These are phyloP conservation scores for Trichoderma endophyticum DNA, from an alignment of 2,329 filamentous ascomycete species.

Conservation along the genomic window DNA sequence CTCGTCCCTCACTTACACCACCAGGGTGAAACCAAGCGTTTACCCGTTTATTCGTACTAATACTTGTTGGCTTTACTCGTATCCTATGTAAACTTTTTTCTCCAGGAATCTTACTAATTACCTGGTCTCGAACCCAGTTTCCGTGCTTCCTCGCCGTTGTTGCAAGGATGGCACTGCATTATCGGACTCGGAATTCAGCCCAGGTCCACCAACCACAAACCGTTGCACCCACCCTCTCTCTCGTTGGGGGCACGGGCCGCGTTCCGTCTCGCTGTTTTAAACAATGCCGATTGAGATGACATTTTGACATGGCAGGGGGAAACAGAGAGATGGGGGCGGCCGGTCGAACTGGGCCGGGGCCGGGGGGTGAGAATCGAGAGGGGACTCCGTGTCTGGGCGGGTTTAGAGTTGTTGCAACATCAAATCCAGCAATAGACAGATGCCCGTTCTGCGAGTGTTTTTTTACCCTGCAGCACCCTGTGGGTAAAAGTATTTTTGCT, in stretches of 20 bases:
- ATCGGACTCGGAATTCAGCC: not conserved
- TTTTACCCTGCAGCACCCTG: not conserved
- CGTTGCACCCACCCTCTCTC: not conserved
- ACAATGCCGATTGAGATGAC: not conserved
- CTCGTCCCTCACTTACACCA: not conserved
- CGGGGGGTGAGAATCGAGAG: not conserved
- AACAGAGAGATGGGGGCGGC: not conserved
- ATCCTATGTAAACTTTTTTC: not conserved
- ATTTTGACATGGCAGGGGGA: not conserved
- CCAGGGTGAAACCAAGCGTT: not conserved
- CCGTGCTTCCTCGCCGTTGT: not conserved
- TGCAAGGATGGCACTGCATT: not conserved
- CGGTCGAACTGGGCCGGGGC: not conserved
- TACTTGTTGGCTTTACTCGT: not conserved
- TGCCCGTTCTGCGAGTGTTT: not conserved
- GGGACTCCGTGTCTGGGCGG: not conserved
- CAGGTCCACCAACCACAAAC: constrained; percentile 3
- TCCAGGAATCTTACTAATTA: not conserved
- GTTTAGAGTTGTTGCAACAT: not conserved
- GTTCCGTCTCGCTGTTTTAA: not conserved
- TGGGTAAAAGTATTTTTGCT: not conserved
- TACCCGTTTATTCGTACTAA: not conserved
- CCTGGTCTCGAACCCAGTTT: not conserved
- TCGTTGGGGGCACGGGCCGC: not conserved
- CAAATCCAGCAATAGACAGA: not conserved